phyloP scores from a whole-genome alignment of 176 grass and related monocot species.

The Oryza nivara region DNA sequence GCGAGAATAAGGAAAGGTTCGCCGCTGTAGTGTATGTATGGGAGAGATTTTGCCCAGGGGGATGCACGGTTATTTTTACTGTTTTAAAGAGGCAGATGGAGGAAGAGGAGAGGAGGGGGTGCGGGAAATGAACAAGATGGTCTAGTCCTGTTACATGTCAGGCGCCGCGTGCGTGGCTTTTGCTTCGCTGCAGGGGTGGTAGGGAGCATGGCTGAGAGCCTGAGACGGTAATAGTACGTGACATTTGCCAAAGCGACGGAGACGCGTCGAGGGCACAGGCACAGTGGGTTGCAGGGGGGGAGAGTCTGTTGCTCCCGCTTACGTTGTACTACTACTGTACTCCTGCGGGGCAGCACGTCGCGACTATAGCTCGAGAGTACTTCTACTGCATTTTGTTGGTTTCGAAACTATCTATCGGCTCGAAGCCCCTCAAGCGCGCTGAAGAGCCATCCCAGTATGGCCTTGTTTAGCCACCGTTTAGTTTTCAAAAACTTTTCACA shows the following conservation, averaged over 20 bases:
- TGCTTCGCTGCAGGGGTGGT: constrained; percentile 4
- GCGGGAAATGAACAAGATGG: constrained; percentile 32
- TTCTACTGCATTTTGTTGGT: too few relatives aligned
- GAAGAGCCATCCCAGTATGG: too few relatives aligned
- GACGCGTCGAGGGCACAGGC: constrained; percentile 35
- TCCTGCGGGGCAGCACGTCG: background rate
- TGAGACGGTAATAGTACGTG: background rate
- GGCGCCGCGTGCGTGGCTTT: background rate
- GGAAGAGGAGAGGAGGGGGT: too few relatives aligned
- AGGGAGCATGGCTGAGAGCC: constrained; percentile 31
- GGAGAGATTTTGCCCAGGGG: background rate
- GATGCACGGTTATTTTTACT: background rate
- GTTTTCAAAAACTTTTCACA: too few relatives aligned
- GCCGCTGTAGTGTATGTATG: background rate
- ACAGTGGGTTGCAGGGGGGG: background rate
- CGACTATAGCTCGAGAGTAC: too few relatives aligned
- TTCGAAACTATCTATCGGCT: too few relatives aligned
- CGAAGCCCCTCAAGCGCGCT: too few relatives aligned
- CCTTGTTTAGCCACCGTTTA: too few relatives aligned
- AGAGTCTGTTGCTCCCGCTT: background rate
- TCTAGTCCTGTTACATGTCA: constrained; percentile 33
- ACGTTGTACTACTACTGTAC: background rate
- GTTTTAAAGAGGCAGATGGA: background rate
- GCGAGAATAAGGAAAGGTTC: constrained; percentile 67
- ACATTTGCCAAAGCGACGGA: constrained; percentile 31